Base-by-base conservation (phyloP, 495 filamentous ascomycete genomes). In the Penicillium angulare region DNA sequence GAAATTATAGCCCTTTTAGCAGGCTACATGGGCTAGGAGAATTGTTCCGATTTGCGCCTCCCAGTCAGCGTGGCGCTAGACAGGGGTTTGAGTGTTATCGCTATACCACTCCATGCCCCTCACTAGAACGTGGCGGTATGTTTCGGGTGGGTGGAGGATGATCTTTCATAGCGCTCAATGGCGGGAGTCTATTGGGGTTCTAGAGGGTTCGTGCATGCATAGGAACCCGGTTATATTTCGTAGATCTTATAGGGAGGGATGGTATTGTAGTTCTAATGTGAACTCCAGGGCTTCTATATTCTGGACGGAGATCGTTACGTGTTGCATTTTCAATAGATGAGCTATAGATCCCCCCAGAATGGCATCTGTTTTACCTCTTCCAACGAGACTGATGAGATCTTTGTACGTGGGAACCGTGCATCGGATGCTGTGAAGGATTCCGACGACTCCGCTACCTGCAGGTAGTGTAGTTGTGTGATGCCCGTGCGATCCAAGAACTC, bases 401-500 rank as follows among this genome's bases (percentile, higher is more conserved):
- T 55, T 9, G 76, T 73, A 0, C 61, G 57, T 5, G 73, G 75
- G 48, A 79, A 79, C 6, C 73, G 66, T 17, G 43, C 31, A 63
- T 78, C 75, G 26, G 61, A 62, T 3, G 56, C 55, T 7, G 50
- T 31, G 6, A 56, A 46, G 5, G 38, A 15, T 17, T 44, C 62
- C n/a, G 55, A 34, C 22, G 59, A 32, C n/a, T 64, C 63, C 18
- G 41, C 59, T 34, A 72, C 22, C 35, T 66, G 61, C 42, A 80
- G 50, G 55, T 73, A 72, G 66, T 70, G 65, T 53, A 81, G 23
- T 4, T 50, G 60, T 18, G 55, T 47, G 22, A 86, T 79, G 13
- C 75, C 79, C 24, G 69, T 67, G 12, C 52, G 47, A 45, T 75
- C 68, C 43, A 83, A 49, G 50, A 81, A 95, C 0, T 81, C 73